Base-by-base conservation (phyloP, 805 yeast genomes). In the Metschnikowia rubicola region DNA sequence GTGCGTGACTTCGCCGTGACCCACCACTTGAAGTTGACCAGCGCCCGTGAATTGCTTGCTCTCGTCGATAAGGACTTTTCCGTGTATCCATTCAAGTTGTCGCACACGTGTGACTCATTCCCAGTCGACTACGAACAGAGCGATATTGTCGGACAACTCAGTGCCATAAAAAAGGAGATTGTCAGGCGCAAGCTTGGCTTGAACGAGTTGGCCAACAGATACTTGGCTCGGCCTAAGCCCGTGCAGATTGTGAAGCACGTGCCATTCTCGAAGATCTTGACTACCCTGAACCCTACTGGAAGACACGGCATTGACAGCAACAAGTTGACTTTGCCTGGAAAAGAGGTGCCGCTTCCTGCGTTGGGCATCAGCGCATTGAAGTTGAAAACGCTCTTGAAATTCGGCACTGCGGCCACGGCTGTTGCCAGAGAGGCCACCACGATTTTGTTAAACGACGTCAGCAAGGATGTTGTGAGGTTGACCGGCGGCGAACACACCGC, bases 1-100 rank as follows among this genome's bases (percentile, higher is more conserved):
- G 79, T 88, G 48, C 81, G 99, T 66, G 98, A 92, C 67, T 88
- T 82, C 64, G 87, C 95, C n/a, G 80, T 88, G 51, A 73, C 78
- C 37, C 88, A 91, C 64, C 84, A 80, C 48, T 77, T 92, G 62
- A 89, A 84, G 62, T 73, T 92, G 58, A 83, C 79, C 62, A 75
- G 88, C 21, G 77, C 96, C 9, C 81, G 96, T 65, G 78, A 76
- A 51, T 74, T 90, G 46, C 74, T 91, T 55, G 74, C 81, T 31
- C 78, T 78, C 50, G 79, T 88, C 55, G 96, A 90, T 67, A 80
- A 78, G 56, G 72, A 78, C 40, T 75, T 80, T 56, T 87, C 96
- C 28, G 98, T 94, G 31, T 92, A 81, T 67, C 98, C 99, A 47
- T 88, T 92, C 75, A 92, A 89, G 68, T 75, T 91, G 56, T 75